Base-by-base conservation (phyloP, 257 asterid genomes). In the Voacanga thouarsii region DNA sequence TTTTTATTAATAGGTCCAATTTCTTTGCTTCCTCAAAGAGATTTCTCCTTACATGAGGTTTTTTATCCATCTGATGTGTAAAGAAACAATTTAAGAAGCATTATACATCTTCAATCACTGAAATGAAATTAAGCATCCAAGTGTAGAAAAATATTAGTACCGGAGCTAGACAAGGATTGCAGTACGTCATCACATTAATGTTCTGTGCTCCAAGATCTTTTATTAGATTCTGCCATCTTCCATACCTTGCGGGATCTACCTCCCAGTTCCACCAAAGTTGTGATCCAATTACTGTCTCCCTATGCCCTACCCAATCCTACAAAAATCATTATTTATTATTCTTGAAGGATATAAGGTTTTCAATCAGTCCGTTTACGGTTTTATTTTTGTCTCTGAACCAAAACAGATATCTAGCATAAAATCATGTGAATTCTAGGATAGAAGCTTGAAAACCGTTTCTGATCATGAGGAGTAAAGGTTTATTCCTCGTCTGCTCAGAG, bases 251-350 rank as follows among this genome's bases (percentile, higher is more conserved):
- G 63, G 92, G 81, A 85, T 95, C 99, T 71, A 92, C 97, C 87
- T 95, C 99, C 99, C 98, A 95, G 59, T 95, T 95, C 99, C 99
- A 95, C 99, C 99, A 95, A 44, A 95, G 95, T 78, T 95, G 99
- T 43, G 99, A 92, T 26, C 99, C 99, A 14, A 95, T 91, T 26
- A 90, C 89, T 0, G 99, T 94, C 81, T 92, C 90, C 89, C 99
- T 85, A 71, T 91, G 96, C 23, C 99, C 99, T n/a, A 91, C 98
- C 99, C 99, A 94, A 75, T 95, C 99, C 98, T 94, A 79, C 77
- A 82, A 2, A 45, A 77, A 39, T 51, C 47, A 8, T 9, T 41
- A 9, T 39, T 37, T 7, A 47, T 47, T 44, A 63, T 63, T 21
- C 4, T 64, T 51, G 30, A 30, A 4, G 21, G 45, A 41, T 10